A percentile compares a stretch with the other conserved stretches of the same genome.
phyloP scores from a whole-genome alignment of 768 basidiomycete species.

The Macrolepiota dolichaula region DNA sequence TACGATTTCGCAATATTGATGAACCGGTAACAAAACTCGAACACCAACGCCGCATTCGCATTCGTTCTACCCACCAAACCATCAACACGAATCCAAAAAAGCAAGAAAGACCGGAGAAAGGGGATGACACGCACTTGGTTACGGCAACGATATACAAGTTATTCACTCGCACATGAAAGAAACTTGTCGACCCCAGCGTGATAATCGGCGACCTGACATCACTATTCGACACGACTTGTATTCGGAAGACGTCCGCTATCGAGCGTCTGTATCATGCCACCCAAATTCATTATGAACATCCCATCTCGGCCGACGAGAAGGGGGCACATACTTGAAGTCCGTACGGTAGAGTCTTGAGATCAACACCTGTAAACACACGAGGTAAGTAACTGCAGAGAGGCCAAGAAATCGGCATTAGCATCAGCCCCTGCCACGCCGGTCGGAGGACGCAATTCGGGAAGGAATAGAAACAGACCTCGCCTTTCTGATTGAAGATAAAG shows the following conservation, averaged over 20 bases:
- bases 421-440: background rate
- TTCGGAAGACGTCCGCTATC: conserved; percentile 96
- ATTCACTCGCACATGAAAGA: conserved; percentile 96
- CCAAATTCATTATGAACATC: background rate
- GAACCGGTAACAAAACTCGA: conserved; percentile 97
- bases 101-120: background rate
- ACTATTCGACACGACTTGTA: conserved; percentile 97
- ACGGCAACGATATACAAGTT: conserved; percentile 95
- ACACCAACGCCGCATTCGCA: conserved; percentile 95
- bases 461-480: conserved; percentile 64
- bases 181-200: conserved; percentile 95
- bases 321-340: conserved; percentile 81
- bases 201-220: conserved; percentile 97
- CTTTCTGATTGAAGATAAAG: conserved; percentile 99
- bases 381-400: background rate
- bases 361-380: conserved; percentile 58
- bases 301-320: background rate
- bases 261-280: conserved; percentile 61
- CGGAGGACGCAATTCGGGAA: background rate
- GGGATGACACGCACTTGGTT: conserved; percentile 66
- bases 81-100: background rate
- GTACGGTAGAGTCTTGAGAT: conserved; percentile 95
- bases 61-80: conserved; percentile 63
- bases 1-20: conserved; percentile 93
- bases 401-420: background rate